Base-by-base conservation (phyloP, 1,139 yeast genomes). In the Hemisphaericaspora subhashii region DNA sequence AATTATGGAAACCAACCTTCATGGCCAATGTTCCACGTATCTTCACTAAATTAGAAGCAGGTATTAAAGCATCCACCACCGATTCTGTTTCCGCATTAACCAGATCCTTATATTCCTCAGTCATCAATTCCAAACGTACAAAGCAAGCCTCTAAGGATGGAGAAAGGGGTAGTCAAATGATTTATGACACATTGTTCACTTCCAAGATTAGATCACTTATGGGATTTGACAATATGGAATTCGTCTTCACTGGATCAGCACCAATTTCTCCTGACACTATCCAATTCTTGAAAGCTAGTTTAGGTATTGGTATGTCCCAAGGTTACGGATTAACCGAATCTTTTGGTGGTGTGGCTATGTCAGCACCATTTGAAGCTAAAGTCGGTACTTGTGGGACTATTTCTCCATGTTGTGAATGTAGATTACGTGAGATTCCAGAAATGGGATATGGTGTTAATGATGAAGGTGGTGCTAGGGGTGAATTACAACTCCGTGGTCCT, bases 281-380 rank as follows among this genome's bases (percentile, higher is more conserved):
- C 35, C 60, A 67, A 38, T 84, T 83, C 55, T 61, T 86, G 53
- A 80, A 77, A 54, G 77, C 81, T n/a, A 73, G 82, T 2, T 67
- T 85, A 31, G 77, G 77, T 37, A 57, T 75, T 40, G 84, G 83
- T 16, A 55, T 84, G 39, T 58, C 68, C 25, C 90, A 85, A 60
- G 94, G 94, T 16, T 86, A 85, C 56, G 95, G 95, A 1, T 66
- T 83, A 43, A 86, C 94, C 4, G 95, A 86, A 57, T 68, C 86
- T 1, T 79, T 80, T 60, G 86, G 87, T 4, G 90, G 88, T 11
- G 57, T 79, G 38, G 66, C 76, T 37, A 52, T 75, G 23, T 59
- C 78, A 14, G 63, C 47, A 20, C 53, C 66, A 5, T 59, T 53
- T 53, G 77, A 77, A 41, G 60, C 71, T 29, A 76, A 74, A 33